A percentile compares a stretch with the other conserved stretches of the same genome.
phyloP scores from a whole-genome alignment of 2,329 filamentous ascomycete species.

The Botrytis paeoniae region DNA sequence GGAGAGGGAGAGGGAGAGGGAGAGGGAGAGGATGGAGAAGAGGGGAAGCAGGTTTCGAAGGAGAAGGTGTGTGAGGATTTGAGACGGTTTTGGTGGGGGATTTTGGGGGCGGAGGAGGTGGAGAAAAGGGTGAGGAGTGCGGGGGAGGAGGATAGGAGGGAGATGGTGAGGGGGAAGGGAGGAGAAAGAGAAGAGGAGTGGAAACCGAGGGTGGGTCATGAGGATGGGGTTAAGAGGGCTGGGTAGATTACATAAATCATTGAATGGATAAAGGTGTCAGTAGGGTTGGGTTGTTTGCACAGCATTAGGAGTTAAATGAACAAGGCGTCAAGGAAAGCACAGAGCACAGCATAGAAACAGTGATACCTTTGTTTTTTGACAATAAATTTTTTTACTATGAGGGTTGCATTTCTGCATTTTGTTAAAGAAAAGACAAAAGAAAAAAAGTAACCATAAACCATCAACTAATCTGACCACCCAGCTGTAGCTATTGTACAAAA shows the following conservation, averaged over 20 bases:
- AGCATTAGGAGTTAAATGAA: no score
- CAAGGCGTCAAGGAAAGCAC: background rate
- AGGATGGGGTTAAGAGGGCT: background rate
- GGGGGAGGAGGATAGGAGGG: background rate
- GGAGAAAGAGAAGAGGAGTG: background rate
- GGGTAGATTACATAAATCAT: background rate
- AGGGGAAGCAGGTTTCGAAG: background rate
- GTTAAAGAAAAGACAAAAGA: background rate
- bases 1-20: background rate
- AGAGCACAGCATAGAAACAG: background rate
- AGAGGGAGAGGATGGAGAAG: no score
- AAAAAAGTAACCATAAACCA: background rate
- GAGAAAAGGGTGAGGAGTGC: background rate
- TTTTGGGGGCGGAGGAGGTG: conserved; percentile 10
- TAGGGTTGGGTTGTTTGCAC: background rate
- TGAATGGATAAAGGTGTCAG: background rate
- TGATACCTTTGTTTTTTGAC: background rate
- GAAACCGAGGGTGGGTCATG: background rate
- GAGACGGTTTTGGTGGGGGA: conserved; percentile 18
- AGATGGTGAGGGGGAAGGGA: background rate
- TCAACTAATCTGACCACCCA: background rate
- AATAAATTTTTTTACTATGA: background rate
- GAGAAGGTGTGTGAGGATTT: conserved; percentile 9
- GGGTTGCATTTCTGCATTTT: background rate
- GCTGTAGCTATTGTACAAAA: background rate